Evolutionary conservation across 225 moss, liverwort and hornwort genomes (phyloP).

Genomic region (Takakia lepidozioides): DNA sequence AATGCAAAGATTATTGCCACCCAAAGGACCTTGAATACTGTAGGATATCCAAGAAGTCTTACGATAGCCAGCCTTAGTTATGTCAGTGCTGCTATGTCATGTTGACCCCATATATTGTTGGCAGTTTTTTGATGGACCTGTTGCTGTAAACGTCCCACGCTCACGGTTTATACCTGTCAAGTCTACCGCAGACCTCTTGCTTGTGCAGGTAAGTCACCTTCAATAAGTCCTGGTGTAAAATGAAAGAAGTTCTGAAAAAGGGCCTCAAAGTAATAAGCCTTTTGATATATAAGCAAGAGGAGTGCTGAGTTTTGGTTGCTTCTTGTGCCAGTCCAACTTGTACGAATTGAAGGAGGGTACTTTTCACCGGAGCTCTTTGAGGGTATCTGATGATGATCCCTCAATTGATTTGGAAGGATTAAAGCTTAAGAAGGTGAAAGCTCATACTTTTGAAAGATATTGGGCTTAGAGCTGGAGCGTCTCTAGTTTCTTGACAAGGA

Average conservation of each 20-base stretch:
- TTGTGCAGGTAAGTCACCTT: conserved; percentile 16
- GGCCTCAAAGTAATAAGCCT: neutral
- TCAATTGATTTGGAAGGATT: conserved; percentile 39
- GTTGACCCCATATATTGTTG: neutral
- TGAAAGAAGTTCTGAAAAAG: neutral
- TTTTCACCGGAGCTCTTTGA: conserved; percentile 19
- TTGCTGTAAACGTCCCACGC: conserved; percentile 46
- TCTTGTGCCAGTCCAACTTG: conserved; percentile 35
- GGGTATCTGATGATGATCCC: conserved; percentile 19
- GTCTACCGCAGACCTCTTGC: conserved; percentile 37
- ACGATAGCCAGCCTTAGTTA: too few relatives aligned
- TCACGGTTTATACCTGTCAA: conserved; percentile 39
- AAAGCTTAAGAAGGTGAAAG: conserved; percentile 50
- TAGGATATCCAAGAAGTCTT: too few relatives aligned
- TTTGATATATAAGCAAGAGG: neutral
- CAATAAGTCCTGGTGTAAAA: neutral
- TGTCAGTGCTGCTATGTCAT: too few relatives aligned
- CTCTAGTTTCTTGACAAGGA: too few relatives aligned
- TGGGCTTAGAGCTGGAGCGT: too few relatives aligned
- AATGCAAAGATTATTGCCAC: neutral
- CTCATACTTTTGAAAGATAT: too few relatives aligned
- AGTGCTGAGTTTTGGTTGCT: neutral
- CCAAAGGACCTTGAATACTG: neutral
- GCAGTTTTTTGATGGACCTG: conserved; percentile 52
- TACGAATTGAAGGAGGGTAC: conserved; percentile 29